Evolutionary conservation across 306 rosid species (phyloP).

Genomic region (Betula pendula): DNA sequence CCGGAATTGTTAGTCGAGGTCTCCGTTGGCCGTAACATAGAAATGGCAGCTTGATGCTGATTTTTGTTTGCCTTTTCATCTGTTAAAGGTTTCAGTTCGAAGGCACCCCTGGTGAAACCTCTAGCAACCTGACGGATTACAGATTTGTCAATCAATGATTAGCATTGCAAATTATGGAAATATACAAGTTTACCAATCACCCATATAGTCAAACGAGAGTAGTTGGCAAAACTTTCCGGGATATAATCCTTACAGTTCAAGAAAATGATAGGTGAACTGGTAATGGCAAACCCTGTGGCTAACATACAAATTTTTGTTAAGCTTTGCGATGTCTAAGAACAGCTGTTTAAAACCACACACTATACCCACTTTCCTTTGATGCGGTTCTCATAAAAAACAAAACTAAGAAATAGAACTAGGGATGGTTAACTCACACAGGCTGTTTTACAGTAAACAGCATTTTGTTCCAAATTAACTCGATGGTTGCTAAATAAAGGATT

Average conservation of each 20-base stretch:
- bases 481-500: not conserved
- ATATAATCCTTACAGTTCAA: not conserved
- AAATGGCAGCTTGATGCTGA: conserved; percentile 53
- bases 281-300: no score
- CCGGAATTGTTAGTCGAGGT: conserved; percentile 40
- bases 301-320: no score
- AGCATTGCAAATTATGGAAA: conserved; percentile 7
- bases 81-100: conserved; percentile 66
- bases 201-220: conserved; percentile 1
- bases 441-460: not conserved
- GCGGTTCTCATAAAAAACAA: not conserved
- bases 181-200: not conserved
- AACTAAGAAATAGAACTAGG: not conserved
- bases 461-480: not conserved
- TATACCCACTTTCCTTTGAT: not conserved
- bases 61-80: conserved; percentile 57
- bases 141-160: conserved; percentile 25
- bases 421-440: not conserved
- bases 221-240: not conserved
- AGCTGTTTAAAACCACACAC: no score
- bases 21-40: conserved; percentile 59
- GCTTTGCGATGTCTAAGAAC: no score
- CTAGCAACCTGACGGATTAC: conserved; percentile 74
- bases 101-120: conserved; percentile 84
- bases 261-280: not conserved